Conservation (phyloP, 129 eudicot species). For the Flaveria trinervia region DNA sequence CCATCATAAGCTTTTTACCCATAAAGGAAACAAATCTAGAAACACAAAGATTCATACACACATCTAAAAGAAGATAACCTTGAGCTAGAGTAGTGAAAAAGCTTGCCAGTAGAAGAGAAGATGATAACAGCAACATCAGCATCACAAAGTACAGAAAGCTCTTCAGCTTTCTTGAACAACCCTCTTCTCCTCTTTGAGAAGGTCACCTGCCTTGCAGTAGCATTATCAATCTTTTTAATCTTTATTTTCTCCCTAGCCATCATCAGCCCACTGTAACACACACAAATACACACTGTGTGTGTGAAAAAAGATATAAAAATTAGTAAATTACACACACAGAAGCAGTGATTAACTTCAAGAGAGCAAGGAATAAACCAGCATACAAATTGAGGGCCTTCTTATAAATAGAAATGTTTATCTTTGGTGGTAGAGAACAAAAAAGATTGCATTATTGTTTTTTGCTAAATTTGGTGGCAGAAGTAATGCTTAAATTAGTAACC, state of each 20-base stretch:
- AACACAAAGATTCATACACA: neutral
- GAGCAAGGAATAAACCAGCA: constrained; percentile 50
- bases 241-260: constrained; percentile 86
- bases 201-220: constrained; percentile 85
- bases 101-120: constrained; percentile 83
- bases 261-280: constrained; percentile 16
- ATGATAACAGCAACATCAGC: constrained; percentile 81
- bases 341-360: constrained; percentile 19
- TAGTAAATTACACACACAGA: constrained; percentile 13
- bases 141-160: constrained; percentile 83
- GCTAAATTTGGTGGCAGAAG: constrained; percentile 45
- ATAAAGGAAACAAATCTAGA: constrained; percentile 37
- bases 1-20: constrained; percentile 27
- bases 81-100: constrained; percentile 74
- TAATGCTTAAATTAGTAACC: constrained; percentile 36
- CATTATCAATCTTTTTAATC: constrained; percentile 84
- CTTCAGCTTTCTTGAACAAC: constrained; percentile 88
- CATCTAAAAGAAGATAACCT: constrained; percentile 40
- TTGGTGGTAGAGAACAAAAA: constrained; percentile 24
- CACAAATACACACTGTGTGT: constrained; percentile 15
- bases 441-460: constrained; percentile 41
- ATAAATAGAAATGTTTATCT: constrained; percentile 32
- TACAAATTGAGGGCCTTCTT: constrained; percentile 34
- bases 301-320: constrained; percentile 2
- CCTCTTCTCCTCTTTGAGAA: constrained; percentile 95